These are phyloP conservation scores for Solanum sparsipilum DNA, from an alignment of 257 asterid genomes.

Conservation along the genomic window DNA sequence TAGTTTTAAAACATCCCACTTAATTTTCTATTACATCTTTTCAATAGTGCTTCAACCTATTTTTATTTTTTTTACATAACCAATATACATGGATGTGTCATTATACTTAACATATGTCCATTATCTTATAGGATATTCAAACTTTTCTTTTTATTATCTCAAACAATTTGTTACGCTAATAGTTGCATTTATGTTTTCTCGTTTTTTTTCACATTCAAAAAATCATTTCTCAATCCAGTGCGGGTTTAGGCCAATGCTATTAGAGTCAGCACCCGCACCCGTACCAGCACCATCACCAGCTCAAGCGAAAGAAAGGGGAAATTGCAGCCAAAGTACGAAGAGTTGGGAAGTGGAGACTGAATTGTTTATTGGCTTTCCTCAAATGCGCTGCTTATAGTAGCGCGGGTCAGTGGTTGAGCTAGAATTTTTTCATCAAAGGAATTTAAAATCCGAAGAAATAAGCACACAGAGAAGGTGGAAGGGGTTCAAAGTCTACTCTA, in stretches of 20 bases:
- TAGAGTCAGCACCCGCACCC: background rate
- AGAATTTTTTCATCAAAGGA: background rate
- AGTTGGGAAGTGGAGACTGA: constrained; percentile 28
- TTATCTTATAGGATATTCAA: background rate
- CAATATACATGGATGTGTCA: background rate
- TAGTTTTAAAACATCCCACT: background rate
- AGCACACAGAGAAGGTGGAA: background rate
- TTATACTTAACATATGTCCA: background rate
- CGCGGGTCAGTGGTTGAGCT: background rate
- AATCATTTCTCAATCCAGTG: constrained; percentile 1
- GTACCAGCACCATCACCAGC: background rate
- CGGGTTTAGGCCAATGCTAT: background rate
- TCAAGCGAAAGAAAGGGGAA: constrained; percentile 4
- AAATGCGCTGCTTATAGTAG: constrained; percentile 7
- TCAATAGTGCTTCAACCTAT: background rate
- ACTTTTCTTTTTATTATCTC: background rate
- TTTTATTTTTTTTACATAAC: background rate
- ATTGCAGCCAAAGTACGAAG: constrained; percentile 10
- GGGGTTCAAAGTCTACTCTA: background rate
- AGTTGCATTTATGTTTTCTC: background rate
- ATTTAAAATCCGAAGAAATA: background rate
- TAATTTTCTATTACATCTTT: background rate
- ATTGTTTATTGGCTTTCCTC: constrained; percentile 24
- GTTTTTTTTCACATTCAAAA: background rate
- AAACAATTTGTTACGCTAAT: background rate